Evolutionary conservation across 192 early-diverging fungal species (phyloP), one percentile per base, ranked within the genome.

Genomic region (Gonapodya prolifera): DNA sequence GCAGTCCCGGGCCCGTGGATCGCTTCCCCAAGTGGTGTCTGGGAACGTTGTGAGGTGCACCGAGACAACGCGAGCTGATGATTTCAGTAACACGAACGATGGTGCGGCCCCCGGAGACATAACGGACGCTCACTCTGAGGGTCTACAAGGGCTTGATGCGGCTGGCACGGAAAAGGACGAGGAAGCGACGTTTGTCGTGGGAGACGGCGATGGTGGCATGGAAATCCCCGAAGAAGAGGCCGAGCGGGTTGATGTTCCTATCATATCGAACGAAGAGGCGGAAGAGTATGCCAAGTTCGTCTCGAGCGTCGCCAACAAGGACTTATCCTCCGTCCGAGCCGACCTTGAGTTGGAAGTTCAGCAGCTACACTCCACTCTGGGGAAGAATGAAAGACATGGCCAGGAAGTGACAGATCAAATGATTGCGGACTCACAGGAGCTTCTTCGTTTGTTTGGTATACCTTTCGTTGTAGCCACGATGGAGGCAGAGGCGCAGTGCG

Each of bases 401-500:
- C 89, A 88, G 30, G 89, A 87, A 18, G 75, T 95, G 2, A 92
- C 87, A 1, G 80, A 85, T n/a, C 80, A 87, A 2, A 94, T 94
- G 92, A 88, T 93, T 35, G 78, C 85, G 2, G 94, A 95, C 69
- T 89, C 86, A 34, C 87, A 91, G 80, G 86, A 91, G 78, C 82
- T 99, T 28, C 84, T 98, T 33, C 82, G 85, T 74, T 81, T 98
- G 13, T 99, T 98, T 91, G 98, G 98, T 0, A 84, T 98, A 33
- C 98, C 98, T 8, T 99, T 91, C 80, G 85, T 98, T 35, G 87
- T 89, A 0, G 93, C 96, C 31, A 96, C 98, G 0, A 94, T 94
- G 91, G 98, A 99, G 85, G 98, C 98, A 1, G 98, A 99, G 81
- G 93, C 95, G 1, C 96, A 99, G 83, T 99, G 98, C 76, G 98